phyloP scores from a whole-genome alignment of 768 basidiomycete genomes.

The Calocybe gangraenosa region DNA sequence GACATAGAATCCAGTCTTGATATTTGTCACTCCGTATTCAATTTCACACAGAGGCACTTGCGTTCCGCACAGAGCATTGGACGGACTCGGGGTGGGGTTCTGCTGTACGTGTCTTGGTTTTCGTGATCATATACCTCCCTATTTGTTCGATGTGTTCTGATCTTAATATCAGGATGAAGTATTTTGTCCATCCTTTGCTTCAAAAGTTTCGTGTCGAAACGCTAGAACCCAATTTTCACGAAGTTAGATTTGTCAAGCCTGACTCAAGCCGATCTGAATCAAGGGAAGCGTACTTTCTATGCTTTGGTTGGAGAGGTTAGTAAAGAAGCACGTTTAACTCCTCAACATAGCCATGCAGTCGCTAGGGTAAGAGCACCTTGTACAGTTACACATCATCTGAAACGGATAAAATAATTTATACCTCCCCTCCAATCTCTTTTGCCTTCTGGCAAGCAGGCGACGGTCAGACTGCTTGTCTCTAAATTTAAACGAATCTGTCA shows the following conservation, averaged over 20 bases:
- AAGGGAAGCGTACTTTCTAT: conserved; percentile 84
- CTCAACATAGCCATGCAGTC: no score
- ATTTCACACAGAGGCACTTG: conserved; percentile 57
- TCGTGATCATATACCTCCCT: conserved; percentile 2
- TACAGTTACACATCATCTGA: no score
- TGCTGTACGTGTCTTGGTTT: conserved; percentile 45
- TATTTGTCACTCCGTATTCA: conserved; percentile 68
- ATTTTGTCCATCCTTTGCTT: conserved; percentile 74
- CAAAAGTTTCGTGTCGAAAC: conserved; percentile 57
- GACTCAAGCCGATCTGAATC: conserved; percentile 75
- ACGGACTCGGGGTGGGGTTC: conserved; percentile 40
- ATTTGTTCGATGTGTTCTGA: no score
- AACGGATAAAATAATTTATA: no score
- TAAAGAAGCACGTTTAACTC: not conserved
- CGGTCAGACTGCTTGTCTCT: no score
- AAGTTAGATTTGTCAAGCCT: conserved; percentile 75
- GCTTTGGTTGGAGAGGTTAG: conserved; percentile 59
- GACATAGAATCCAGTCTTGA: conserved; percentile 69
- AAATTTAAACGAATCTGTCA: no score
- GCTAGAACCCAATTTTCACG: conserved; percentile 60
- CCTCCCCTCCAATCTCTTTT: no score
- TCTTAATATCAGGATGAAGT: conserved; percentile 75
- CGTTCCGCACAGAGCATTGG: conserved; percentile 39
- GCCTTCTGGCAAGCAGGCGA: no score
- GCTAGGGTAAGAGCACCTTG: no score